Base-by-base conservation (phyloP, 2,329 filamentous ascomycete species). In the Talaromyces albobiverticillius region DNA sequence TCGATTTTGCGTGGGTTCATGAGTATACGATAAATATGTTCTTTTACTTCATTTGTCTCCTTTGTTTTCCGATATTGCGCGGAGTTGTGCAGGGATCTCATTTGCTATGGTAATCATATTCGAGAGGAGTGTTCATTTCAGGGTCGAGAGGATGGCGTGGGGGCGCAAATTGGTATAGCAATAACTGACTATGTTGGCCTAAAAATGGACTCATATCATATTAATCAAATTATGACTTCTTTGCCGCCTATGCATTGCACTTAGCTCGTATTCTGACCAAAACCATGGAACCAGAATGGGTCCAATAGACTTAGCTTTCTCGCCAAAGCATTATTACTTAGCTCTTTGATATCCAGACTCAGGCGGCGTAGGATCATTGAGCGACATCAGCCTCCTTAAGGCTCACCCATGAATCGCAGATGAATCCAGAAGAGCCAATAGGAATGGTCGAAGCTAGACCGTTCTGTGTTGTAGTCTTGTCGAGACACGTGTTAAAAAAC, bases 141-240 rank as follows among this genome's bases (percentile, higher is more conserved):
- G 47, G 47, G 23, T 50, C 2, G 47, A 50, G 23, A 50, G 47
- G 47, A 4, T 4, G 47, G 47, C 14, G 36, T 42, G 47, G 47
- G 36, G 47, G 47, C 36, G 47, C 34, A 50, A 41, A 40, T 18
- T 50, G 47, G 7, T 23, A 29, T 50, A 22, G 10, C 46, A n/a
- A n/a, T n/a, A n/a, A n/a, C n/a, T n/a, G n/a, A 49, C 38, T 48
- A n/a, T 48, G 23, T 11, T 40, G 22, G 40, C 14, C 38, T 48
- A 36, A 48, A 47, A 47, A 47, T 47, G 9, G 18, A 36, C 16
- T 36, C 32, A 36, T 18, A n/a, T 36, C 32, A n/a, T n/a, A n/a
- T n/a, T n/a, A 36, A 36, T 16, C 5, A 16, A 36, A 13, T 18
- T 14, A 36, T 36, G n/a, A 36, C 16, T 36, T 36, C 32, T 36